These are phyloP conservation scores for Gomphus bonarii DNA, from an alignment of 1,284 basidiomycete genomes.

Conservation along the genomic window DNA sequence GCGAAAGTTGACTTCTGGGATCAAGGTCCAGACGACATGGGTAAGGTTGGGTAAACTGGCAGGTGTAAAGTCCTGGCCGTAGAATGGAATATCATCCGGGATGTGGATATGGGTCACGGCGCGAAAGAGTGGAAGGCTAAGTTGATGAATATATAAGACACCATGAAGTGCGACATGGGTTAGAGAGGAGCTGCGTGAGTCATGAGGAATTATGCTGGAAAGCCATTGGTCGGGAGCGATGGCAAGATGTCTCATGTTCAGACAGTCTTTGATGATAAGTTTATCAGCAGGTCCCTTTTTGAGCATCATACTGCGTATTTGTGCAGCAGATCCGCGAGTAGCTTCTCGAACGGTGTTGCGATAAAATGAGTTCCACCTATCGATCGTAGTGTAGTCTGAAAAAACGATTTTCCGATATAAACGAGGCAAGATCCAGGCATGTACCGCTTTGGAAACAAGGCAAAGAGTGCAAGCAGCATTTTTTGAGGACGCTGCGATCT, in stretches of 20 bases:
- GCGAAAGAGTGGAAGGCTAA: neutral
- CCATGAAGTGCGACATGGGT: neutral
- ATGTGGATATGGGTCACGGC: neutral
- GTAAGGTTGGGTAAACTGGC: neutral
- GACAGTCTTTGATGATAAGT: neutral
- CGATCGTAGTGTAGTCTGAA: neutral
- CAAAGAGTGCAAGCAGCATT: neutral
- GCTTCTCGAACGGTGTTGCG: neutral
- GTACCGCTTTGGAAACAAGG: neutral
- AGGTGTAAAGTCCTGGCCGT: neutral
- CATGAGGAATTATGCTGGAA: neutral
- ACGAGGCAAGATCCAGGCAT: neutral
- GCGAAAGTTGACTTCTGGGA: neutral
- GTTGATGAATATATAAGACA: neutral
- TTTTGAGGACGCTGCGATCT: neutral
- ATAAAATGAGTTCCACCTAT: neutral
- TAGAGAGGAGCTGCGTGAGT: neutral
- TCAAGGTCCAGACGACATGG: neutral
- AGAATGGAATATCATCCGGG: neutral
- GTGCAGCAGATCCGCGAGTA: neutral
- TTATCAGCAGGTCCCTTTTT: neutral
- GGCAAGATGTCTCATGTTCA: neutral
- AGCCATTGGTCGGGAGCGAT: neutral
- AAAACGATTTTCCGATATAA: neutral
- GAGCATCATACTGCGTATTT: neutral